Evolutionary conservation across 495 filamentous ascomycete species (phyloP), one percentile per base, ranked within the genome.

Genomic region (Pyrenula massariospora): DNA sequence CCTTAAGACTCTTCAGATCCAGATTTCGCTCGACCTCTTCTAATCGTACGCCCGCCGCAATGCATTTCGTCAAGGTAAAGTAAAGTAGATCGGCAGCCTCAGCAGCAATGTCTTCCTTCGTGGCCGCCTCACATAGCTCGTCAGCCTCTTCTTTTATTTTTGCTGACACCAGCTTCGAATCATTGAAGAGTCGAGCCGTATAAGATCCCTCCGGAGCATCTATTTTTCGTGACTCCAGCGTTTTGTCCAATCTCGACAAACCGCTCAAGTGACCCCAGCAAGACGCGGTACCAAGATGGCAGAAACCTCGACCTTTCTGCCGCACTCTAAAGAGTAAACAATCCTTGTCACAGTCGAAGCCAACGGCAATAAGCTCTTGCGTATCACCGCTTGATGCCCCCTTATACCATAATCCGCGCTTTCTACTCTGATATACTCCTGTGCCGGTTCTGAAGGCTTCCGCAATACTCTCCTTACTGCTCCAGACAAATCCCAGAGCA

Each of bases 61-160:
- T 77, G 56, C 89, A 94, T 68, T 88, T 93, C 5, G 93, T 88
- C 22, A 98, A 69, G 10, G 94, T 88, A 73, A 98, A 98, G 73
- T 96, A 98, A 22, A 98, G 80, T 54, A 98, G 74, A 66, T 98
- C 93, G 12, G 92, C 93, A 1, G 93, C 89, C 70, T 98, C 93
- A 54, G 93, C 93, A 12, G 93, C 86, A 51, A 96, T 77, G 20
- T 96, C 88, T 54, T 91, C 76, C 54, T 89, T 88, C 11, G 81
- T 84, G 42, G 77, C 79, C 12, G 93, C 93, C 53, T 88, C 79
- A 72, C 93, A 97, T 24, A 98, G 74, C 71, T 98, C 93, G 58
- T 89, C 86, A 1, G 93, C 93, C 67, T 98, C 93, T 70, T 98
- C 93, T 86, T 96, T 93, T 48, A 98, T 95, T 77, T 98, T 98